Percentiles rank a stretch among this genome's conserved stretches.
Conservation (phyloP, 441 rosid species). For the Metrosideros polymorpha region DNA sequence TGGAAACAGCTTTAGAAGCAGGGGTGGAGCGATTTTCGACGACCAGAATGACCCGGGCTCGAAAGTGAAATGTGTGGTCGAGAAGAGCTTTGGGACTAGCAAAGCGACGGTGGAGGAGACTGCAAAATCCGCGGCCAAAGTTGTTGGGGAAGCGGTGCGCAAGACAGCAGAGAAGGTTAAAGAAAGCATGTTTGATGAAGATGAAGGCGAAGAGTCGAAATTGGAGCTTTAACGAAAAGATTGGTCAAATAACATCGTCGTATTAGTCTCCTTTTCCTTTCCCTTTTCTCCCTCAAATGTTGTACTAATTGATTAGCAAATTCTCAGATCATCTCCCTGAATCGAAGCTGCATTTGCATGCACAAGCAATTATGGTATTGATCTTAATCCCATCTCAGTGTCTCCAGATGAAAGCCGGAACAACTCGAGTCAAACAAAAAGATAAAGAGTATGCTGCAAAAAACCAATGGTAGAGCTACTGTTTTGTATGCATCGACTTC, state of each 20-base stretch:
- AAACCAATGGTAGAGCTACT: background rate
- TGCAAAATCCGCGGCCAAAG: slow-evolving; percentile 36
- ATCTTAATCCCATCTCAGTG: background rate
- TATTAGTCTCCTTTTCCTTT: background rate
- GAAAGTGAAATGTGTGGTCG: slow-evolving; percentile 35
- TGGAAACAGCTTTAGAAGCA: slow-evolving; percentile 34
- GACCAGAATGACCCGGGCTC: slow-evolving; percentile 10
- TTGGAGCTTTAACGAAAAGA: slow-evolving; percentile 21
- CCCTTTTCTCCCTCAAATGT: background rate
- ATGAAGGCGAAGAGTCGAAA: slow-evolving; percentile 1
- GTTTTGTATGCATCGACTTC: background rate
- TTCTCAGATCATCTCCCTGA: background rate
- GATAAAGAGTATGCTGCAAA: background rate
- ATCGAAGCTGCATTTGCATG: background rate
- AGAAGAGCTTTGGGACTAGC: slow-evolving; percentile 28
- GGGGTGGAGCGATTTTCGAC: background rate
- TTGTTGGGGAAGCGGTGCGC: slow-evolving; percentile 27
- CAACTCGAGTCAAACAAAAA: background rate
- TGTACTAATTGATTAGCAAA: background rate
- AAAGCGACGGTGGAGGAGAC: slow-evolving; percentile 33
- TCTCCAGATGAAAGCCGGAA: background rate
- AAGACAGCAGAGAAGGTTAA: slow-evolving; percentile 34
- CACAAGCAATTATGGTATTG: background rate
- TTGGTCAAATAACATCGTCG: background rate
- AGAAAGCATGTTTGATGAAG: background rate